These are phyloP conservation scores for Pythium utonaiense DNA, from an alignment of 352 stramenopile species.

Conservation along the genomic window DNA sequence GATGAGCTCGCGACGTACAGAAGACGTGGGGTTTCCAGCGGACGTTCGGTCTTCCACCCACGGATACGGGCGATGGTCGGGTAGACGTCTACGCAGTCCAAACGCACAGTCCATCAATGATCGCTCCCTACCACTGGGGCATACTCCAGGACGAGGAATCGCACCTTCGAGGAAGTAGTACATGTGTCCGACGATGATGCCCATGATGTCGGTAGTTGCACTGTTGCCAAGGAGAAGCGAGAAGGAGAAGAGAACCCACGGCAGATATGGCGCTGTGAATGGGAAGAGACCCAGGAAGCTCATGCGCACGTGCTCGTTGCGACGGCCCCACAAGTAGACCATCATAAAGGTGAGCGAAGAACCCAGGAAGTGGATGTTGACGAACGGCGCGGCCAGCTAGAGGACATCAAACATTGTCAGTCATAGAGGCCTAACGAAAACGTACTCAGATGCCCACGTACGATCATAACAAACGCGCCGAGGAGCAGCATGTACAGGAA, in stretches of 20 bases:
- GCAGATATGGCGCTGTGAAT: slow-evolving; percentile 98
- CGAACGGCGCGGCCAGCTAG: slow-evolving; percentile 93
- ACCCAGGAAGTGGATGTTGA: slow-evolving; percentile 97
- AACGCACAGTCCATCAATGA: too few species aligned
- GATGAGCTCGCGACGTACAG: slow-evolving; percentile 63
- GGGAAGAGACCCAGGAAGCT: slow-evolving; percentile 97
- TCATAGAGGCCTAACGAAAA: too few species aligned
- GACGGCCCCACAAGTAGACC: slow-evolving; percentile 98
- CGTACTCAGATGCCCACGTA: too few species aligned
- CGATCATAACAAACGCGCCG: slow-evolving; percentile 92
- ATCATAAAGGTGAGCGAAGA: slow-evolving; percentile 99
- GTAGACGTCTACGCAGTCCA: slow-evolving; percentile 95
- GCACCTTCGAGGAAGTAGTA: slow-evolving; percentile 98
- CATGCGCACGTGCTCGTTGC: slow-evolving; percentile 96
- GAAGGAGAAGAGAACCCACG: slow-evolving; percentile 98
- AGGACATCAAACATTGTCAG: too few species aligned
- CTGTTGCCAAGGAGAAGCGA: slow-evolving; percentile 94
- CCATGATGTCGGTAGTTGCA: slow-evolving; percentile 96
- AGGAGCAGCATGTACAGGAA: slow-evolving; percentile 99
- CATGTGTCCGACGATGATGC: slow-evolving; percentile 98
- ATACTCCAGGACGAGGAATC: background rate
- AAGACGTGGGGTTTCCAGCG: slow-evolving; percentile 90
- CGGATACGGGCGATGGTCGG: slow-evolving; percentile 94
- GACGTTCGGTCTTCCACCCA: slow-evolving; percentile 90
- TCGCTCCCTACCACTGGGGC: too few species aligned